Evolutionary conservation across 306 rosid species (phyloP).

Genomic region (Trifolium pratense): DNA sequence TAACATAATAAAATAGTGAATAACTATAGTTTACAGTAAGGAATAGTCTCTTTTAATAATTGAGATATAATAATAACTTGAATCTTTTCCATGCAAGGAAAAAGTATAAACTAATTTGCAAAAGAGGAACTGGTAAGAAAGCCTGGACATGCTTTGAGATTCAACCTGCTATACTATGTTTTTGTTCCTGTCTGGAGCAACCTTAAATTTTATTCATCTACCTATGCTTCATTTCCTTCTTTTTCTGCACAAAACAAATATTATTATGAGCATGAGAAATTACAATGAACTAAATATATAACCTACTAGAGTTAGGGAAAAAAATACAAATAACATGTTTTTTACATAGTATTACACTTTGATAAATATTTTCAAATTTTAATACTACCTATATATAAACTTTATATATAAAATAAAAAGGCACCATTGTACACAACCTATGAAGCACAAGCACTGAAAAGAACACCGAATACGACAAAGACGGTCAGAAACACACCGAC

Average conservation of each 20-base stretch:
- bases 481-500: too few species aligned
- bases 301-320: background rate
- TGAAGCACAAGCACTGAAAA: too few species aligned
- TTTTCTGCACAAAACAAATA: slow-evolving; percentile 50
- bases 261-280: slow-evolving; percentile 26
- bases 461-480: too few species aligned
- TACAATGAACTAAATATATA: background rate
- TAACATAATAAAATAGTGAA: too few species aligned
- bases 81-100: background rate
- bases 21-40: too few species aligned
- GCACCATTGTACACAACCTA: too few species aligned
- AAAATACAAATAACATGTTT: background rate
- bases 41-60: too few species aligned
- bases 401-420: background rate
- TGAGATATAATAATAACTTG: background rate
- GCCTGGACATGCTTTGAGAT: slow-evolving; percentile 40
- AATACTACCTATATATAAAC: background rate
- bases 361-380: too few species aligned
- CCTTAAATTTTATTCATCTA: slow-evolving; percentile 35
- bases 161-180: slow-evolving; percentile 12
- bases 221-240: slow-evolving; percentile 45
- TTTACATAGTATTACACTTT: too few species aligned
- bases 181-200: slow-evolving; percentile 4
- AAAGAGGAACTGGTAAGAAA: slow-evolving; percentile 36
- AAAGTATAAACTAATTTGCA: slow-evolving; percentile 43